Percentiles rank a stretch among this genome's conserved stretches.
Evolutionary conservation across 768 basidiomycete species (phyloP).

Genomic region (Ramaria sp.): DNA sequence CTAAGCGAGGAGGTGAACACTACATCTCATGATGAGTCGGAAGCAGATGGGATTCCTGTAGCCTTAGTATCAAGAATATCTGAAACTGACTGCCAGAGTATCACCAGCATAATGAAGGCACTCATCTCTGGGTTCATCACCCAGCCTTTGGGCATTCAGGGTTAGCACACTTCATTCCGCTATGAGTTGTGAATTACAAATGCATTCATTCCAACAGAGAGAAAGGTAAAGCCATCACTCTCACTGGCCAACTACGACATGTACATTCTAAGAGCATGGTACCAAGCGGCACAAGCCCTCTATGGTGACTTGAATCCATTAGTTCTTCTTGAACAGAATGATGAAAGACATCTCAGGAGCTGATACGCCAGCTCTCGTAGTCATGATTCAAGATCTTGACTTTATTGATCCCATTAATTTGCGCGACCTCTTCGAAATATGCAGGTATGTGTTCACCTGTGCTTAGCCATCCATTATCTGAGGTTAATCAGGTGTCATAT

Average conservation of each 20-base stretch:
- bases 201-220: conserved; percentile 17
- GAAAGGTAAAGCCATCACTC: conserved; percentile 35
- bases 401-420: conserved; percentile 52
- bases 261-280: conserved; percentile 49
- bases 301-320: conserved; percentile 24
- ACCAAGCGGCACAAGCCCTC: conserved; percentile 28
- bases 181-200: neutral
- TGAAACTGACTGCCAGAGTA: conserved; percentile 45
- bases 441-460: conserved; percentile 35
- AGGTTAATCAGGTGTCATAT: conserved; percentile 35
- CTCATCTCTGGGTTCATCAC: conserved; percentile 46
- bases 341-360: conserved; percentile 10
- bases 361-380: conserved; percentile 32
- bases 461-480: neutral
- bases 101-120: conserved; percentile 41
- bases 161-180: conserved; percentile 11
- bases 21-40: conserved; percentile 2
- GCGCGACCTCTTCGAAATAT: conserved; percentile 62
- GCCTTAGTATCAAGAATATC: conserved; percentile 39
- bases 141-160: conserved; percentile 19
- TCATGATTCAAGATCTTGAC: conserved; percentile 67
- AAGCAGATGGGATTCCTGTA: conserved; percentile 12
- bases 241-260: conserved; percentile 58
- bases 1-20: conserved; percentile 14
- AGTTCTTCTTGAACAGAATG: conserved; percentile 6